phyloP scores from a whole-genome alignment of 176 grass and related monocot genomes.

The Rhipidocladum racemiflorum region DNA sequence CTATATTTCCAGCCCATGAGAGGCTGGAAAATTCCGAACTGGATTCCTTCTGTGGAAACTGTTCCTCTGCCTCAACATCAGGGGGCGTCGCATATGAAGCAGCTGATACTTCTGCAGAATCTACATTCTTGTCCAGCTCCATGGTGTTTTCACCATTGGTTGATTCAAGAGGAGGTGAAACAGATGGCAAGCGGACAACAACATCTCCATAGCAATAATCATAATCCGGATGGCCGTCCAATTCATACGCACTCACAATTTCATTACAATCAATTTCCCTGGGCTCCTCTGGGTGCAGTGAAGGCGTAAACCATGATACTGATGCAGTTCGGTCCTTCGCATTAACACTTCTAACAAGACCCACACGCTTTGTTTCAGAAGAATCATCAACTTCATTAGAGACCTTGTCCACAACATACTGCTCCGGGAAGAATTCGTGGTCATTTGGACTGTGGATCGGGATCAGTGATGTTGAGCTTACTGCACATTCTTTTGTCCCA shows the following conservation, averaged over 20 bases:
- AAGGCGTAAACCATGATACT: conserved; percentile 77
- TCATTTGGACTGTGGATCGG: conserved; percentile 85
- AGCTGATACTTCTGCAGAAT: conserved; percentile 31
- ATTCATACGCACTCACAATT: conserved; percentile 91
- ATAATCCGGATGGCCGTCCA: conserved; percentile 94
- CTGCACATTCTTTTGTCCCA: conserved; percentile 60
- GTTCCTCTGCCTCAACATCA: conserved; percentile 40
- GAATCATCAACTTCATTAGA: conserved; percentile 74
- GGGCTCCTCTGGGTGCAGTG: conserved; percentile 42
- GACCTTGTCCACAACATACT: conserved; percentile 74
- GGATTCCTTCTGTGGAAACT: conserved; percentile 37
- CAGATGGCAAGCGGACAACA: conserved; percentile 75
- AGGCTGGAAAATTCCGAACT: conserved; percentile 43
- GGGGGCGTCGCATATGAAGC: conserved; percentile 27
- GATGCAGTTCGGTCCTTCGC: conserved; percentile 72
- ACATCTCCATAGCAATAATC: conserved; percentile 94
- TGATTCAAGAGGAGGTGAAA: conserved; percentile 54
- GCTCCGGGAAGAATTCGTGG: conserved; percentile 90
- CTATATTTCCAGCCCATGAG: conserved; percentile 89
- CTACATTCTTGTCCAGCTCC: conserved; percentile 44
- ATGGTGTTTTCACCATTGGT: conserved; percentile 30
- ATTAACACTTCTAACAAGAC: conserved; percentile 77
- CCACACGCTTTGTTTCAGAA: conserved; percentile 53
- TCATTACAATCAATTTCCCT: conserved; percentile 59
- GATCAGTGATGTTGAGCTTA: conserved; percentile 69